These are phyloP conservation scores for Xylariales sp. DNA, from an alignment of 2,329 filamentous ascomycete genomes.

Conservation along the genomic window DNA sequence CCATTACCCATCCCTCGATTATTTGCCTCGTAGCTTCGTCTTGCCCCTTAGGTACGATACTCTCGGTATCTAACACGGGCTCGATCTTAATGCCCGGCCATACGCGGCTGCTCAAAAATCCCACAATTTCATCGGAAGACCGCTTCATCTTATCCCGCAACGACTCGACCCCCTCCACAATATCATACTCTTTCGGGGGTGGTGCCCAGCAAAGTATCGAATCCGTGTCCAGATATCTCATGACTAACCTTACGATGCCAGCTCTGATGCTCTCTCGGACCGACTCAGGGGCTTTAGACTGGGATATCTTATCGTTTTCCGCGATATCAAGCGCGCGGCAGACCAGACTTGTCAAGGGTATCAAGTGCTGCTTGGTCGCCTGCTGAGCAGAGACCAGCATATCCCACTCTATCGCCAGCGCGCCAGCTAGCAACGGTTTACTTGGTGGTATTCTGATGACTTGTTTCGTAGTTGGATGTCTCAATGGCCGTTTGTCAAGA, in stretches of 20 bases:
- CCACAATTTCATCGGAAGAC: conserved; percentile 65
- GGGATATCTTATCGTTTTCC: conserved; percentile 26
- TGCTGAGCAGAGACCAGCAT: conserved; percentile 75
- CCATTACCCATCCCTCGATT: conserved; percentile 71
- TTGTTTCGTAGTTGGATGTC: conserved; percentile 68
- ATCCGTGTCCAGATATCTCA: conserved; percentile 90
- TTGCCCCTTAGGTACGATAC: conserved; percentile 73
- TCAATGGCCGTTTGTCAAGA: conserved; percentile 74
- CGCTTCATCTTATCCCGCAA: conserved; percentile 70
- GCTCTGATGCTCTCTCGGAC: conserved; percentile 47
- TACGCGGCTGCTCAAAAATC: conserved; percentile 64
- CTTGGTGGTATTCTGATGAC: conserved; percentile 66
- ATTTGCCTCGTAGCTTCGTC: conserved; percentile 69
- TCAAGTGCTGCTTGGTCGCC: conserved; percentile 78
- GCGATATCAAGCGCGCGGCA: conserved; percentile 80
- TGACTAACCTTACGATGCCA: conserved; percentile 61
- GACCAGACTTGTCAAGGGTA: conserved; percentile 81
- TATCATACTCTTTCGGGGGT: conserved; percentile 43
- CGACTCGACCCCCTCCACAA: conserved; percentile 46
- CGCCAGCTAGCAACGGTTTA: conserved; percentile 78
- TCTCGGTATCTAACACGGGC: conserved; percentile 74
- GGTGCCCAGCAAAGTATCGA: conserved; percentile 85
- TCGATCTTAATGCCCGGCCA: conserved; percentile 79
- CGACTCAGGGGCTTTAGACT: conserved; percentile 8
- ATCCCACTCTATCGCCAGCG: conserved; percentile 93